phyloP scores from a whole-genome alignment of 495 filamentous ascomycete genomes.

The Penicillium tannophilum region DNA sequence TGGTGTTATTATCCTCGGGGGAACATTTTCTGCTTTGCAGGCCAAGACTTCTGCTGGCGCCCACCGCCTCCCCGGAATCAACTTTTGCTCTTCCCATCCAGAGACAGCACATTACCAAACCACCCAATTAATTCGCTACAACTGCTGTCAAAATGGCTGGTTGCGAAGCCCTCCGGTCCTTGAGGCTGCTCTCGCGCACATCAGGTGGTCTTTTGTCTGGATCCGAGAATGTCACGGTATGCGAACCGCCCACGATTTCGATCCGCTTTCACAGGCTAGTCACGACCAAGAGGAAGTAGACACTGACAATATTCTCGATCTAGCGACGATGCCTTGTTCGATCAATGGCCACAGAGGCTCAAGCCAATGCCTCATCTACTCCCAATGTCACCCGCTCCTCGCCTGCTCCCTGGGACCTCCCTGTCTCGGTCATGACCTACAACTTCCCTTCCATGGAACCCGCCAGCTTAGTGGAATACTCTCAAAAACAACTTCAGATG shows the following conservation, averaged over 20 bases:
- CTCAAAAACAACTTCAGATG: conserved; percentile 76
- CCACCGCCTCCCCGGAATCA: conserved; percentile 37
- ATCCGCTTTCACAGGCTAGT: neutral
- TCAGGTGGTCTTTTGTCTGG: conserved; percentile 44
- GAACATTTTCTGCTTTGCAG: conserved; percentile 42
- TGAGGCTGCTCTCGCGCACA: conserved; percentile 47
- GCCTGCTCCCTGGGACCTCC: conserved; percentile 35
- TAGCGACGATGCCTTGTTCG: conserved; percentile 60
- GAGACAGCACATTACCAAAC: conserved; percentile 22
- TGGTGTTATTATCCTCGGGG: conserved; percentile 35
- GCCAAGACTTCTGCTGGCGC: conserved; percentile 42
- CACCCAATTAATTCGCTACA: conserved; percentile 6
- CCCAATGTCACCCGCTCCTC: conserved; percentile 44
- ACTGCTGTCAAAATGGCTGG: conserved; percentile 39
- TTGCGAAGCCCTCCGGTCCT: conserved; percentile 36
- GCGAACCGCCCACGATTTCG: conserved; percentile 14
- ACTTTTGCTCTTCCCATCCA: conserved; percentile 40
- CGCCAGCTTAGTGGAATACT: conserved; percentile 73
- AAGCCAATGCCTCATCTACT: conserved; percentile 19
- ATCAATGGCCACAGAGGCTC: conserved; percentile 78
- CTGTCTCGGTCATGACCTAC: conserved; percentile 81
- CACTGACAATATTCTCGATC: conserved; percentile 18
- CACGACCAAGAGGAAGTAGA: neutral
- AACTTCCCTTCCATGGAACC: conserved; percentile 90
- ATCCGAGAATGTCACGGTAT: conserved; percentile 51